Conservation (phyloP, 371 early-diverging fungal species). For the Homolaphlyctis polyrhiza region DNA sequence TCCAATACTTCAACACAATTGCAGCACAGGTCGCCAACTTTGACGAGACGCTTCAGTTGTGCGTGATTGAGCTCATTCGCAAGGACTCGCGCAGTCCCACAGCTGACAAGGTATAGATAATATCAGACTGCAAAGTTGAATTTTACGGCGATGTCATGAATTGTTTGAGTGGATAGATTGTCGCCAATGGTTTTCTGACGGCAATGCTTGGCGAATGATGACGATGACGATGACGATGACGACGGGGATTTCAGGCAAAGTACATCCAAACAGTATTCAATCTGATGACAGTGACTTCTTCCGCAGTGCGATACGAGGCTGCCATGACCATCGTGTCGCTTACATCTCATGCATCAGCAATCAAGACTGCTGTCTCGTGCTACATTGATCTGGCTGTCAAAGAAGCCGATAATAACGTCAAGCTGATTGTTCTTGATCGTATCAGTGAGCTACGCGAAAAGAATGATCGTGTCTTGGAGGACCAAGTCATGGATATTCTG, state of each 20-base stretch:
- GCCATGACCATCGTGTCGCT: constrained; percentile 85
- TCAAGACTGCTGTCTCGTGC: constrained; percentile 83
- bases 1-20: constrained; percentile 74
- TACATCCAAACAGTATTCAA: constrained; percentile 87
- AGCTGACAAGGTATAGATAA: constrained; percentile 64
- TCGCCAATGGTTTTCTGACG: too few relatives aligned
- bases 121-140: background rate
- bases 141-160: constrained; percentile 4
- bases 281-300: constrained; percentile 67
- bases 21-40: constrained; percentile 67
- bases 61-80: constrained; percentile 89
- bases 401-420: constrained; percentile 96
- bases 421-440: constrained; percentile 90
- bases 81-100: constrained; percentile 75
- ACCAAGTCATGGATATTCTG: constrained; percentile 89
- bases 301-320: constrained; percentile 95
- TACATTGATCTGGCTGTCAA: constrained; percentile 86
- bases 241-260: constrained; percentile 46
- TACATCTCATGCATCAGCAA: constrained; percentile 81
- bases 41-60: constrained; percentile 90
- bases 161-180: too few relatives aligned
- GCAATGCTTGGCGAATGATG: too few relatives aligned
- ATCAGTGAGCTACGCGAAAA: constrained; percentile 78
- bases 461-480: constrained; percentile 82
- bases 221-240: too few relatives aligned